Evolutionary conservation across 2,329 filamentous ascomycete species (phyloP).

Genomic region (Trichoderma atroviride): DNA sequence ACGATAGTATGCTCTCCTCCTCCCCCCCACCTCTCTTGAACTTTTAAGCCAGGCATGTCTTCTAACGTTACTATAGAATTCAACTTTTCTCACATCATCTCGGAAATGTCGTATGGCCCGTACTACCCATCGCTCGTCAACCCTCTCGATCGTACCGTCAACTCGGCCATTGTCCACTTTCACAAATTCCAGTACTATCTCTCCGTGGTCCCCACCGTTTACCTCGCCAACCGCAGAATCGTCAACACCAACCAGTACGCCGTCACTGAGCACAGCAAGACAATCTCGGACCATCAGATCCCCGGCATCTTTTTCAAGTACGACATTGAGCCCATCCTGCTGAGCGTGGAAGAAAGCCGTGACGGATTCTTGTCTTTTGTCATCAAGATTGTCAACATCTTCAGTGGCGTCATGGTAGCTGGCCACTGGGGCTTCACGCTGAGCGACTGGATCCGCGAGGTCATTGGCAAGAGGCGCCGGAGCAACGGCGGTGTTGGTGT

Average conservation of each 20-base stretch:
- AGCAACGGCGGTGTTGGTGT: slow-evolving; percentile 52
- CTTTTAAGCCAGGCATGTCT: not conserved
- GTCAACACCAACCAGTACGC: slow-evolving; percentile 98
- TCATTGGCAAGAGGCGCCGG: slow-evolving; percentile 54
- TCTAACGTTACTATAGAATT: slow-evolving; percentile 61
- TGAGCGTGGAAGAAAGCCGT: slow-evolving; percentile 82
- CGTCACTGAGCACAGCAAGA: slow-evolving; percentile 82
- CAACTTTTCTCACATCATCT: slow-evolving; percentile 97
- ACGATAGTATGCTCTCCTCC: slow-evolving; percentile 62
- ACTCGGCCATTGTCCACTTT: slow-evolving; percentile 74
- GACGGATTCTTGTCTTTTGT: slow-evolving; percentile 73
- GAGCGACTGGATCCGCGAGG: slow-evolving; percentile 69
- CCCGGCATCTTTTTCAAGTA: slow-evolving; percentile 98
- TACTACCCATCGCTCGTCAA: slow-evolving; percentile 94
- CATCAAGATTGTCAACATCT: slow-evolving; percentile 84
- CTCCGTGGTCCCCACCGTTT: slow-evolving; percentile 91
- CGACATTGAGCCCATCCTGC: slow-evolving; percentile 92
- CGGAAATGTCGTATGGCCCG: slow-evolving; percentile 94
- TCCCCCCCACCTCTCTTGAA: too few species aligned
- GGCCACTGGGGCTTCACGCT: slow-evolving; percentile 93
- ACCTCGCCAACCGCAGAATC: slow-evolving; percentile 68
- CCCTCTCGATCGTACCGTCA: slow-evolving; percentile 89
- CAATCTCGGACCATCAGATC: slow-evolving; percentile 68
- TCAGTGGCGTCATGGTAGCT: slow-evolving; percentile 87
- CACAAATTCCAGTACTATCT: slow-evolving; percentile 98